Base-by-base conservation (phyloP, 1,139 yeast species). In the Blastobotrys serpentis region DNA sequence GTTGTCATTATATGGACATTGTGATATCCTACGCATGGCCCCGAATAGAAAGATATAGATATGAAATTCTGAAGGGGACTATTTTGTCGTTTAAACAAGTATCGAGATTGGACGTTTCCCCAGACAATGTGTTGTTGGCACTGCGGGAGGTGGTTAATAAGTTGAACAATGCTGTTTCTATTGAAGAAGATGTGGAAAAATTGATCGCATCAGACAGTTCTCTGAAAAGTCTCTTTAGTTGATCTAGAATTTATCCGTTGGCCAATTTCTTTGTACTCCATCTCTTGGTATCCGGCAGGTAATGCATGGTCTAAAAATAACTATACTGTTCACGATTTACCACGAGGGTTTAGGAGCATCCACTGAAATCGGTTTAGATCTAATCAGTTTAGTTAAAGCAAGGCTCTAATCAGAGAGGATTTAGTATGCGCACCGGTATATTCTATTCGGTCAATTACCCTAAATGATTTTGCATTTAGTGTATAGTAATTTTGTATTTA, bases 21-120 rank as follows among this genome's bases (percentile, higher is more conserved):
- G 45, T 61, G 0, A 59, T 68, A 38, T 21, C 52, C 10, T 61
- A 58, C 40, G 55, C 68, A 26, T 66, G 72, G 72, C 65, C 67
- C 8, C 58, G 73, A 19, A 51, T 71, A 1, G 52, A 52, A 1
- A 39, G 42, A 0, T 68, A 71, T 54, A 57, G 62, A 25, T 69
- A 59, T 48, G 73, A 69, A 43, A 49, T 72, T 1, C 40, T 70
- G 33, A 68, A 67, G 0, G 71, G 70, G 37, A 53, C 71, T 37
- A 56, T 64, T 0, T 61, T 65, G 37, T 55, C 61, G 23, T 56
- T 47, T 22, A 6, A 7, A 4, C 40, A 11, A 17, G 13, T 19
- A 5, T 11, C 10, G 13, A 18, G 13, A 25, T 14, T 18, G 13
- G 22, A 33, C 11, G 17, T 5, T 6, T 18, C 18, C 8, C 13